Conservation (phyloP, 305 asterid species). For the Solanum hybrid region DNA sequence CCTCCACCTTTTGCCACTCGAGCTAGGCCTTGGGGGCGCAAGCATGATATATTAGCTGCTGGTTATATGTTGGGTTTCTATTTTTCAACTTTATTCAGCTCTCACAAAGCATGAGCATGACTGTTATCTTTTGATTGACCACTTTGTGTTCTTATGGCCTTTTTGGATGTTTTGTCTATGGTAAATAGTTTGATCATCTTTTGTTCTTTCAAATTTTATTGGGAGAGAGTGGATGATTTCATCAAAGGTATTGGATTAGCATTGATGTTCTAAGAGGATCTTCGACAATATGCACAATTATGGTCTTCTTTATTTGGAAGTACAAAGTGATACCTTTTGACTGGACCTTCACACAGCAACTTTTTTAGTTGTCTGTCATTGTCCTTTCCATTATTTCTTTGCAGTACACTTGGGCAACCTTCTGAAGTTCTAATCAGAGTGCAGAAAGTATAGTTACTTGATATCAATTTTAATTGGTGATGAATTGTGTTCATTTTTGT, state of each 20-base stretch:
- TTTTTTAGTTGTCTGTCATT: background rate
- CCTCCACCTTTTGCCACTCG: no score
- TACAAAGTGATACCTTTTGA: background rate
- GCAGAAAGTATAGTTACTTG: background rate
- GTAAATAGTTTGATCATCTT: background rate
- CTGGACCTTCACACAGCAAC: background rate
- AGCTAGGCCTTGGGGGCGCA: no score
- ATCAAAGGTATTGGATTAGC: background rate
- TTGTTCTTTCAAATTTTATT: background rate
- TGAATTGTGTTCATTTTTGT: background rate
- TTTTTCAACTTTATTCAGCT: background rate
- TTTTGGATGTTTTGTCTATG: background rate
- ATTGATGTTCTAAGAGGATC: background rate
- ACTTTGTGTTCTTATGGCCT: background rate
- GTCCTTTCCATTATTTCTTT: background rate
- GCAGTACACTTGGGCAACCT: background rate
- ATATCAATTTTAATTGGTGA: background rate
- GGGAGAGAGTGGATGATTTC: background rate
- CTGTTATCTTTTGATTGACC: background rate
- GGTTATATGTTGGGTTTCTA: background rate
- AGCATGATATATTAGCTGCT: background rate
- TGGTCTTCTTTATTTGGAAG: background rate
- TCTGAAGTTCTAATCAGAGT: background rate
- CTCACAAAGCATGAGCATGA: background rate
- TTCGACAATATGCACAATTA: background rate